Conservation (phyloP, 1,139 yeast species). For the Nakaseomyces kungkrabaensis region DNA sequence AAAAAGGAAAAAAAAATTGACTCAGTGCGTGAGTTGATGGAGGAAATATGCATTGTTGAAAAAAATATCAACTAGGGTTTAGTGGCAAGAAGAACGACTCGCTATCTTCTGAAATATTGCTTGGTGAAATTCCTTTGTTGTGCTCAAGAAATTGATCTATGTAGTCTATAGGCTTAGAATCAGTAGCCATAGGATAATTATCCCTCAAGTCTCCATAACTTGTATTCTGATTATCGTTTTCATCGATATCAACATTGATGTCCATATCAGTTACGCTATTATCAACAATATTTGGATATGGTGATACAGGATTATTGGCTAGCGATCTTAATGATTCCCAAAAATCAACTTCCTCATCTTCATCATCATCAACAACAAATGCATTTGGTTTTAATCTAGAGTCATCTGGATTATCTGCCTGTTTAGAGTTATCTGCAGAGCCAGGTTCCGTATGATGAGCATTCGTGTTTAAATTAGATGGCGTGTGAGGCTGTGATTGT, state of each 20-base stretch:
- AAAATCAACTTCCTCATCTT: conserved; percentile 50
- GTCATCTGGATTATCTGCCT: background rate
- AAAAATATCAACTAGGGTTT: conserved; percentile 28
- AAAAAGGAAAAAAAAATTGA: background rate
- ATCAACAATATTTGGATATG: background rate
- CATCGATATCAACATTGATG: background rate
- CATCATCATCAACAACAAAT: conserved; percentile 7
- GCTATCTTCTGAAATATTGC: conserved; percentile 5
- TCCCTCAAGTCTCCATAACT: background rate
- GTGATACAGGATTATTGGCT: conserved; percentile 9
- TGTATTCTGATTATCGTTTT: background rate
- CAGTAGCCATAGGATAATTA: background rate
- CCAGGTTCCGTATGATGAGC: conserved; percentile 4
- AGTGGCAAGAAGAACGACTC: conserved; percentile 28
- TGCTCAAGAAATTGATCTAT: background rate
- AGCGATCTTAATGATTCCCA: conserved; percentile 62
- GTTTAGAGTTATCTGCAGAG: background rate
- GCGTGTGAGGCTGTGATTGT: background rate
- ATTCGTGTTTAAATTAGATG: conserved; percentile 19
- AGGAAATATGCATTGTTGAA: background rate
- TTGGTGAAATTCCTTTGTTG: background rate
- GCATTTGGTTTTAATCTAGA: background rate
- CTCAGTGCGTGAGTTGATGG: no score
- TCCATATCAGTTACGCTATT: background rate
- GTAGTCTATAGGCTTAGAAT: background rate